phyloP scores from a whole-genome alignment of 257 asterid species.

The Coffea canephora region DNA sequence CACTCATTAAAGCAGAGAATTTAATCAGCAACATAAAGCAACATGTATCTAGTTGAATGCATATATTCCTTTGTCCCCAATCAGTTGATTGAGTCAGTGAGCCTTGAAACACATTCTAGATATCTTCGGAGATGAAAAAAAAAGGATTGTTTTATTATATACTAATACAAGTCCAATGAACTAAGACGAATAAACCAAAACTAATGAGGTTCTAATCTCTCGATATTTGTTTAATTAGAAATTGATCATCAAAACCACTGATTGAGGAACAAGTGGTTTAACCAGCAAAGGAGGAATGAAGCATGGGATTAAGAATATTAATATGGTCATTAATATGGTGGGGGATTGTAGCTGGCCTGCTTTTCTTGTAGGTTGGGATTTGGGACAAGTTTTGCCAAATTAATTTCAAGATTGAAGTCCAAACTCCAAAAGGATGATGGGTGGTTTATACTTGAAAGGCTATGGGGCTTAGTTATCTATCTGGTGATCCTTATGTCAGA shows the following conservation, averaged over 20 bases:
- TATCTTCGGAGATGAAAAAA: background rate
- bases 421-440: background rate
- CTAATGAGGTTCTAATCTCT: background rate
- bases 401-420: background rate
- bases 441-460: no score
- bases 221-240: background rate
- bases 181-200: background rate
- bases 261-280: background rate
- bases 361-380: background rate
- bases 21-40: background rate
- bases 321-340: background rate
- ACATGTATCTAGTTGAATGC: background rate
- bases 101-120: background rate
- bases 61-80: background rate
- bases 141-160: slow-evolving; percentile 2
- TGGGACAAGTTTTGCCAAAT: background rate
- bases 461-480: background rate
- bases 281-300: background rate
- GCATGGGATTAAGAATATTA: background rate
- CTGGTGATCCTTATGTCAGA: background rate
- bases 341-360: background rate
- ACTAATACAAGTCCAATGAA: slow-evolving; percentile 14
- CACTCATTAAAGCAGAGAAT: background rate
- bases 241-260: background rate
- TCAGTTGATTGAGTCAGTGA: background rate